These are phyloP conservation scores for Chaetomium tenue DNA, from an alignment of 495 filamentous ascomycete genomes.

Conservation along the genomic window DNA sequence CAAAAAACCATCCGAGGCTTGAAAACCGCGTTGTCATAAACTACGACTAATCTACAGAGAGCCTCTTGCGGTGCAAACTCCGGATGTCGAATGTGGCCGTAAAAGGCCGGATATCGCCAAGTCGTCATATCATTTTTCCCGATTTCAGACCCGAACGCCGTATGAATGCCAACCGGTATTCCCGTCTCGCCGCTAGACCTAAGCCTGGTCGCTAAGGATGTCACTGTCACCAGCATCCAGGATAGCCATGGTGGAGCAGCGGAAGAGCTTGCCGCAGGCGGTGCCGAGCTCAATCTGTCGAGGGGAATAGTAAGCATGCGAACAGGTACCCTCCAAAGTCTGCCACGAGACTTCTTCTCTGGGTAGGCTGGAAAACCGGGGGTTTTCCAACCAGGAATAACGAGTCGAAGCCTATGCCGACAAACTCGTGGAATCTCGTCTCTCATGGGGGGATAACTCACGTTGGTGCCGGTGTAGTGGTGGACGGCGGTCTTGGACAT, in stretches of 20 bases:
- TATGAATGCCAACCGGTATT: constrained; percentile 29
- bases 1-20: neutral
- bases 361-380: constrained; percentile 50
- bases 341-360: constrained; percentile 70
- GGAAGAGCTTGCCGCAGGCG: constrained; percentile 56
- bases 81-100: constrained; percentile 22
- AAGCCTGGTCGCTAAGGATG: constrained; percentile 74
- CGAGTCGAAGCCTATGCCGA: constrained; percentile 8
- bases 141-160: constrained; percentile 44
- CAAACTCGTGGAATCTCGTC: constrained; percentile 22
- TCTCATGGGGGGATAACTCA: constrained; percentile 54
- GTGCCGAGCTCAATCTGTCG: constrained; percentile 92
- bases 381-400: constrained; percentile 20
- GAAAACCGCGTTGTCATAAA: constrained; percentile 28
- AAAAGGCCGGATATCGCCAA: constrained; percentile 31
- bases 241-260: constrained; percentile 91
- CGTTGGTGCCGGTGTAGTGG: constrained; percentile 97
- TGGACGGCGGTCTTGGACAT: constrained; percentile 89
- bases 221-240: constrained; percentile 97
- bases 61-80: constrained; percentile 11
- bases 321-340: constrained; percentile 82
- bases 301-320: constrained; percentile 48
- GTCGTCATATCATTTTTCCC: constrained; percentile 27
- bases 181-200: constrained; percentile 32
- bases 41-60: constrained; percentile 32